Conservation (phyloP, 1,284 basidiomycete genomes). For the Tylopilus sp. region DNA sequence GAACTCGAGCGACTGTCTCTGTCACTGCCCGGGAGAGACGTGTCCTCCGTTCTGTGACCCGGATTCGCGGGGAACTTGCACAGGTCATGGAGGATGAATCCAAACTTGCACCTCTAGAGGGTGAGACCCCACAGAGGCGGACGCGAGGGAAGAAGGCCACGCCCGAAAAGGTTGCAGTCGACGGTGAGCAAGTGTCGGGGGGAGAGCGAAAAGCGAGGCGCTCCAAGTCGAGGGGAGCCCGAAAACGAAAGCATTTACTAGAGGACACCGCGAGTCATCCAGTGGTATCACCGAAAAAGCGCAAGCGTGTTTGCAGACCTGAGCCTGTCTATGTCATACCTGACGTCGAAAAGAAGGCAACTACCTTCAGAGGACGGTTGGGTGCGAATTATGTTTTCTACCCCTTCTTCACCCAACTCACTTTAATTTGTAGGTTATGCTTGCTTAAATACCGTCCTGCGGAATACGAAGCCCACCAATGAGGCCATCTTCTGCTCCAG, state of each 20-base stretch:
- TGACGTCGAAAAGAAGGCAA: conserved; percentile 55
- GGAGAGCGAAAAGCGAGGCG: neutral
- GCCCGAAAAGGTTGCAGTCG: neutral
- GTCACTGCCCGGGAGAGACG: conserved; percentile 14
- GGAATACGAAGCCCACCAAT: conserved; percentile 58
- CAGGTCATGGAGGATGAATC: conserved; percentile 6
- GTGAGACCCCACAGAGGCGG: neutral
- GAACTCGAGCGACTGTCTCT: conserved; percentile 1
- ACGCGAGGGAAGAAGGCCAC: neutral
- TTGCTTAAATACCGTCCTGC: conserved; percentile 78
- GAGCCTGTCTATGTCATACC: conserved; percentile 72
- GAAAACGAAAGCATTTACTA: conserved; percentile 7
- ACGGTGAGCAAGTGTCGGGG: neutral
- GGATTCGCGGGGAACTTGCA: neutral
- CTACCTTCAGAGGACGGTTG: conserved; percentile 68
- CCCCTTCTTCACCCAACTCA: neutral
- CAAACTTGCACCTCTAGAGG: conserved; percentile 16
- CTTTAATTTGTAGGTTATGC: conserved; percentile 52
- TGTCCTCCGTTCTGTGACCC: conserved; percentile 1
- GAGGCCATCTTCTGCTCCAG: conserved; percentile 71
- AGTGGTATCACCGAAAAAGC: conserved; percentile 33
- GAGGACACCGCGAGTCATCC: conserved; percentile 8
- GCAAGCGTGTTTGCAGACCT: conserved; percentile 43
- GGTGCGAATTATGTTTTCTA: conserved; percentile 33
- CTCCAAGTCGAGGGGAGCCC: neutral